Percentiles rank a stretch among this genome's conserved stretches.
phyloP scores from a whole-genome alignment of 1,284 basidiomycete genomes.

The Somion occarium region DNA sequence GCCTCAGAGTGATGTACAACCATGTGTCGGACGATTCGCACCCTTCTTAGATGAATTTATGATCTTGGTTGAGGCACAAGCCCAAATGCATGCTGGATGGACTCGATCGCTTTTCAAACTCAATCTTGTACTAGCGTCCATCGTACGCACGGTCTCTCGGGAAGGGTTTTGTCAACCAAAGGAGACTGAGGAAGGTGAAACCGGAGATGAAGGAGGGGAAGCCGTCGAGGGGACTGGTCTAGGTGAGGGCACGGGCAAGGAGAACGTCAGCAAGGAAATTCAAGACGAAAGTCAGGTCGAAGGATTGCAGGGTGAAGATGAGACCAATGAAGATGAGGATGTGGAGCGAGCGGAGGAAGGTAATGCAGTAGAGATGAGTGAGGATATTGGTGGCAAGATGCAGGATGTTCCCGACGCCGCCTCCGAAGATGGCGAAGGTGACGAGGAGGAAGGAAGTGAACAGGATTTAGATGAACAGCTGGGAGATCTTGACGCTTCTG shows the following conservation, averaged over 20 bases:
- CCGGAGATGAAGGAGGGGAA: constrained; percentile 48
- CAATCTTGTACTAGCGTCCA: constrained; percentile 70
- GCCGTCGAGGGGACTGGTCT: constrained; percentile 76
- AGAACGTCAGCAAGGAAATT: constrained; percentile 91
- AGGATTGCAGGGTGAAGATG: constrained; percentile 78
- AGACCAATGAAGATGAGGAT: constrained; percentile 42
- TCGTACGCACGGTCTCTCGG: constrained; percentile 71
- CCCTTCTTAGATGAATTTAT: constrained; percentile 68
- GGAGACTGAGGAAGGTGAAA: constrained; percentile 52
- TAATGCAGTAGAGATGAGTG: constrained; percentile 71
- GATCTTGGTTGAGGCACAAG: constrained; percentile 46
- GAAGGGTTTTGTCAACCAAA: constrained; percentile 93
- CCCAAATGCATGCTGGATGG: constrained; percentile 57
- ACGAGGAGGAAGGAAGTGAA: constrained; percentile 55
- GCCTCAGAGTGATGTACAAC: constrained; percentile 22
- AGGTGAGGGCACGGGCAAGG: constrained; percentile 78
- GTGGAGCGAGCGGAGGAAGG: constrained; percentile 56
- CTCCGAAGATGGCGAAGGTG: constrained; percentile 49
- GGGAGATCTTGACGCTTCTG: constrained; percentile 82
- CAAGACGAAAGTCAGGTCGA: constrained; percentile 96
- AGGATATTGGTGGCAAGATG: constrained; percentile 78
- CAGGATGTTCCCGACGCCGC: constrained; percentile 73
- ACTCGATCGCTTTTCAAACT: constrained; percentile 85
- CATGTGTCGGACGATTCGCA: constrained; percentile 38
- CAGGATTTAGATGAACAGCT: constrained; percentile 76